Conservation (phyloP, 2,329 filamentous ascomycete genomes). For the Trichophyton rubrum region DNA sequence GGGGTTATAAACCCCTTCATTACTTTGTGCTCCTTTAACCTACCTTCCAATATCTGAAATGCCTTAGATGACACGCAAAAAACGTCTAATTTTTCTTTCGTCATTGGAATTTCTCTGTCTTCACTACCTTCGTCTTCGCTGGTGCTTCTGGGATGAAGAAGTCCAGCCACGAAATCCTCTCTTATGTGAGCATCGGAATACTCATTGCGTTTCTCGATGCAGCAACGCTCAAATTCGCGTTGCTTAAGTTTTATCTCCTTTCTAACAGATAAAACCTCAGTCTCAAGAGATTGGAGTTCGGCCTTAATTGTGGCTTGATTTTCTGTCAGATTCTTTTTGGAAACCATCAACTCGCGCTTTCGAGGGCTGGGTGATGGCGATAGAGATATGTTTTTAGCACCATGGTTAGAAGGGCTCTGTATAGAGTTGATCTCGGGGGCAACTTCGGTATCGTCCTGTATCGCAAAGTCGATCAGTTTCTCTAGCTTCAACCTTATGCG, state of each 20-base stretch:
- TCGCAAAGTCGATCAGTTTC: background rate
- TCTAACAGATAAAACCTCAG: background rate
- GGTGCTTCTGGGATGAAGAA: conserved; percentile 45
- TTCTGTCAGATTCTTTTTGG: background rate
- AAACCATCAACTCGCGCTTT: background rate
- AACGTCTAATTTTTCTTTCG: conserved; percentile 45
- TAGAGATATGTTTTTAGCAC: background rate
- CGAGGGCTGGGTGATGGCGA: background rate
- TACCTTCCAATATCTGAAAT: conserved; percentile 50
- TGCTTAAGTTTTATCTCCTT: conserved; percentile 20
- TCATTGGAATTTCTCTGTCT: conserved; percentile 41
- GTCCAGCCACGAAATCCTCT: conserved; percentile 47
- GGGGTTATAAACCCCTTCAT: conserved; percentile 41
- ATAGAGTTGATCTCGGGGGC: background rate
- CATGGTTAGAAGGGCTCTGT: background rate
- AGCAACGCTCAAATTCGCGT: conserved; percentile 16
- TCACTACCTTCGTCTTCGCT: conserved; percentile 36
- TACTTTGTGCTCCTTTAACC: conserved; percentile 40
- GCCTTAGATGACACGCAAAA: conserved; percentile 53
- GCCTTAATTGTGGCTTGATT: background rate
- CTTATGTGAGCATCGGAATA: conserved; percentile 45
- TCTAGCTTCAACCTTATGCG: background rate
- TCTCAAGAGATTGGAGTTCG: background rate
- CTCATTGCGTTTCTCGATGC: conserved; percentile 45
- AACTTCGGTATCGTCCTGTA: background rate